Conservation (phyloP, 495 filamentous ascomycete species). For the Hypoxylon rickii region DNA sequence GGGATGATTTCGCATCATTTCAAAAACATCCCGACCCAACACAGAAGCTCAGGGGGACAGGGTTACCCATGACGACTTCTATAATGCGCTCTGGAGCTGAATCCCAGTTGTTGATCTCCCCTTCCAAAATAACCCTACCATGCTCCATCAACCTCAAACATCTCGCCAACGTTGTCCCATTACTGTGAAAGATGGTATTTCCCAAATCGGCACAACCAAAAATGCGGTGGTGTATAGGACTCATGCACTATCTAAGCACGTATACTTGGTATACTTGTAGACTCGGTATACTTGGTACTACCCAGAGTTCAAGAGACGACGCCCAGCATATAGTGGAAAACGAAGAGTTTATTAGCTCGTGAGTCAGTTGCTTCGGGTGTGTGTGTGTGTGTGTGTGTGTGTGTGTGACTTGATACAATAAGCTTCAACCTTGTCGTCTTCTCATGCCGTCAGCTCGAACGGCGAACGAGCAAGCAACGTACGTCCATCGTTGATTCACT, state of each 20-base stretch:
- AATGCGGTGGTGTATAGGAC: not conserved
- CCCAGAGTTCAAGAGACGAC: too few species aligned
- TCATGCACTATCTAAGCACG: too few species aligned
- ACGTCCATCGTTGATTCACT: not conserved
- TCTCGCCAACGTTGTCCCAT: slow-evolving; percentile 5
- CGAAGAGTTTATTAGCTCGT: too few species aligned
- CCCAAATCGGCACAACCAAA: slow-evolving; percentile 17
- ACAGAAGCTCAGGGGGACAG: slow-evolving; percentile 23
- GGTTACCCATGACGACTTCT: slow-evolving; percentile 29
- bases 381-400: too few species aligned
- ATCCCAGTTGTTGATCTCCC: slow-evolving; percentile 57
- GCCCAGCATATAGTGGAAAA: too few species aligned
- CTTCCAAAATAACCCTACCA: slow-evolving; percentile 49
- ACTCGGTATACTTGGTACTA: too few species aligned
- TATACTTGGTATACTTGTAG: too few species aligned
- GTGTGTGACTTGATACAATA: slow-evolving; percentile 1
- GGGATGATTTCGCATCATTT: slow-evolving; percentile 19
- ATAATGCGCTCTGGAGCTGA: slow-evolving; percentile 26
- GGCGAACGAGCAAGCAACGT: not conserved
- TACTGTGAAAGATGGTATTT: slow-evolving; percentile 17
- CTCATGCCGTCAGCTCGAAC: slow-evolving; percentile 2
- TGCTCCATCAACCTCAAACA: slow-evolving; percentile 48
- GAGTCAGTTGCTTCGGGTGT: not conserved
- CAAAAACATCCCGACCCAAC: slow-evolving; percentile 21
- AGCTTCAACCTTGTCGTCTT: slow-evolving; percentile 3